Percentiles rank a stretch among this genome's conserved stretches.
Conservation (phyloP, 768 basidiomycete species). For the Lactarius hatsudake region DNA sequence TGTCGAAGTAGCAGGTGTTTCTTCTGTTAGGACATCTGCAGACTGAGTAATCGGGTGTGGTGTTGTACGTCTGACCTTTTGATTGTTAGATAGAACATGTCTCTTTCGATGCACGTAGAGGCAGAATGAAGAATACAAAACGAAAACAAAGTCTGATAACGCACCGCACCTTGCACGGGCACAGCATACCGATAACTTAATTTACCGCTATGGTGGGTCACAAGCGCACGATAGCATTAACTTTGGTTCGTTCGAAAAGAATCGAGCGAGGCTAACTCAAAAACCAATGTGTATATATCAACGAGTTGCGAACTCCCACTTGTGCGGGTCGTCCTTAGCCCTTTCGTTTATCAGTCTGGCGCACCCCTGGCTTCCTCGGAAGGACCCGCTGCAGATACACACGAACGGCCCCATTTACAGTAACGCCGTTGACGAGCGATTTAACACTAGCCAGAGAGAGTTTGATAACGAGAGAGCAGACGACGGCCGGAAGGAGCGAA, state of each 20-base stretch:
- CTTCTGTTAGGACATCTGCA: not conserved
- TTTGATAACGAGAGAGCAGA: constrained; percentile 10
- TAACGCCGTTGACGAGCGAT: constrained; percentile 3
- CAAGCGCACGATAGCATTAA: not conserved
- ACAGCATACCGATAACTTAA: not conserved
- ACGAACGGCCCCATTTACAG: constrained; percentile 2
- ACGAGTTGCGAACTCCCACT: not conserved
- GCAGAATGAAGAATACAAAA: not conserved
- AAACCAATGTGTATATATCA: not conserved
- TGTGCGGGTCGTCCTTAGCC: not conserved
- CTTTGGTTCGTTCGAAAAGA: not conserved
- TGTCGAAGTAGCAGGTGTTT: not conserved
- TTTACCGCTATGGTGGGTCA: not conserved
- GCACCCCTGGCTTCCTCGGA: not conserved
- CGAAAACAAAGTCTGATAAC: not conserved
- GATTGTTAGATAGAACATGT: not conserved
- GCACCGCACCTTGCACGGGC: not conserved
- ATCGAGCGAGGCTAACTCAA: not conserved
- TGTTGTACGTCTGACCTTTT: not conserved
- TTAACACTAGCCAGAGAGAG: not conserved
- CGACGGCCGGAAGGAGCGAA: not conserved
- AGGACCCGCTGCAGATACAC: constrained; percentile 1
- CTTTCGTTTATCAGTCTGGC: not conserved
- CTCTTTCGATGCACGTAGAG: not conserved
- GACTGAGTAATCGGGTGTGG: not conserved